phyloP scores from a whole-genome alignment of 495 filamentous ascomycete genomes.

The Penicillium alfredii region DNA sequence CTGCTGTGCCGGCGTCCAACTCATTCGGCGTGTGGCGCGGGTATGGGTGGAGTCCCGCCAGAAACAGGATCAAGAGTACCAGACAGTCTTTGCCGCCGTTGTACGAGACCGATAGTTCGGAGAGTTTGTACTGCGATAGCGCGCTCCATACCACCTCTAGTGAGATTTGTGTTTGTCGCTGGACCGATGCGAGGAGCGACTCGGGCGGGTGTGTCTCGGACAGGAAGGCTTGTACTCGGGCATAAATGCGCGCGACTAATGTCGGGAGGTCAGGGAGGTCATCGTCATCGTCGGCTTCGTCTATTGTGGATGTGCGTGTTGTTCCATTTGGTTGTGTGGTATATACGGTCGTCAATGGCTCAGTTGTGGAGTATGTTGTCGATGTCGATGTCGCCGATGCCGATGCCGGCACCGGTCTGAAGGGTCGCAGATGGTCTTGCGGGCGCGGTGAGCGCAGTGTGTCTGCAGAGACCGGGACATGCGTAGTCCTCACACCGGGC shows the following conservation, averaged over 20 bases:
- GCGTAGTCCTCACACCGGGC: too few species aligned
- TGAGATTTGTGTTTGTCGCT: slow-evolving; percentile 64
- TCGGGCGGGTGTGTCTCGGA: slow-evolving; percentile 48
- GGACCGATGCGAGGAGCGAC: slow-evolving; percentile 55
- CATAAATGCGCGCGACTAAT: slow-evolving; percentile 57
- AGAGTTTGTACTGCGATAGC: slow-evolving; percentile 62
- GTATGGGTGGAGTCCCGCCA: slow-evolving; percentile 54
- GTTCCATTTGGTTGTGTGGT: background rate
- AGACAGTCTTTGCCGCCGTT: slow-evolving; percentile 99
- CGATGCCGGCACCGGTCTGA: slow-evolving; percentile 4
- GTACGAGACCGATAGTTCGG: slow-evolving; percentile 84
- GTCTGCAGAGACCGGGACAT: too few species aligned
- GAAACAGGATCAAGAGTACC: slow-evolving; percentile 82
- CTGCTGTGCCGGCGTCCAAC: too few species aligned
- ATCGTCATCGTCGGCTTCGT: background rate
- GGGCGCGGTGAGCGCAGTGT: slow-evolving; percentile 1
- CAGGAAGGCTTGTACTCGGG: slow-evolving; percentile 64
- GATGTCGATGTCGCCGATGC: slow-evolving; percentile 1
- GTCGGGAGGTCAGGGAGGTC: slow-evolving; percentile 24
- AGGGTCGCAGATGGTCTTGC: slow-evolving; percentile 17
- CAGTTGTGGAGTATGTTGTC: background rate
- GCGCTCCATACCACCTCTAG: slow-evolving; percentile 68
- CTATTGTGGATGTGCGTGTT: slow-evolving; percentile 2
- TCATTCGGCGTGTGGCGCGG: slow-evolving; percentile 9
- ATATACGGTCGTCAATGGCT: too few species aligned